A percentile compares a stretch with the other conserved stretches of the same genome.
phyloP scores from a whole-genome alignment of 345 rosid genomes.

The Ceriops tagal region DNA sequence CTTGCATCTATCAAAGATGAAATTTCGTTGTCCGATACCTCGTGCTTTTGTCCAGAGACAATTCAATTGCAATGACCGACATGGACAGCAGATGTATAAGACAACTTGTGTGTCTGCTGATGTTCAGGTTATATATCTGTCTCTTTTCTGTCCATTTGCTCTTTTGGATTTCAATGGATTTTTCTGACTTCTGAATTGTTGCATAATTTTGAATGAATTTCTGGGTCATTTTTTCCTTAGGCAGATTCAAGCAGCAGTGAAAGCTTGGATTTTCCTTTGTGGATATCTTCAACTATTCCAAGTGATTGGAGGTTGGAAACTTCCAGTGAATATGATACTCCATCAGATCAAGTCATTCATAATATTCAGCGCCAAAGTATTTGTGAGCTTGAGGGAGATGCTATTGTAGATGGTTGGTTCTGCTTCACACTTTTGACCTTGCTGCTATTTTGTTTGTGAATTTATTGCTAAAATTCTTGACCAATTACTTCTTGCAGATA shows the following conservation, averaged over 20 bases:
- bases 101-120: constrained; percentile 32
- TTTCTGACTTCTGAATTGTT: background rate
- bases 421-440: constrained; percentile 6
- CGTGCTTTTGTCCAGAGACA: constrained; percentile 38
- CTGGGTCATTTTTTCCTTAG: constrained; percentile 38
- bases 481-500: constrained; percentile 48
- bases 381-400: constrained; percentile 96
- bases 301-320: constrained; percentile 69
- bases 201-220: constrained; percentile 9
- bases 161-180: background rate
- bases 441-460: constrained; percentile 6
- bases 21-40: constrained; percentile 83
- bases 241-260: constrained; percentile 50
- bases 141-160: constrained; percentile 6
- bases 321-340: constrained; percentile 40
- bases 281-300: constrained; percentile 75
- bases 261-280: constrained; percentile 43
- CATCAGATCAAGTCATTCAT: constrained; percentile 36
- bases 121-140: constrained; percentile 38
- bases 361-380: constrained; percentile 59
- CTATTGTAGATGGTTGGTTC: constrained; percentile 60
- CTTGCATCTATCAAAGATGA: constrained; percentile 72
- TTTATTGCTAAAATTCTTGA: constrained; percentile 14
- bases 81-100: constrained; percentile 31
- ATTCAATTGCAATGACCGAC: constrained; percentile 25